A percentile compares a stretch with the other conserved stretches of the same genome.
Evolutionary conservation across 805 yeast species (phyloP).

Genomic region (Wickerhamia fluorescens): DNA sequence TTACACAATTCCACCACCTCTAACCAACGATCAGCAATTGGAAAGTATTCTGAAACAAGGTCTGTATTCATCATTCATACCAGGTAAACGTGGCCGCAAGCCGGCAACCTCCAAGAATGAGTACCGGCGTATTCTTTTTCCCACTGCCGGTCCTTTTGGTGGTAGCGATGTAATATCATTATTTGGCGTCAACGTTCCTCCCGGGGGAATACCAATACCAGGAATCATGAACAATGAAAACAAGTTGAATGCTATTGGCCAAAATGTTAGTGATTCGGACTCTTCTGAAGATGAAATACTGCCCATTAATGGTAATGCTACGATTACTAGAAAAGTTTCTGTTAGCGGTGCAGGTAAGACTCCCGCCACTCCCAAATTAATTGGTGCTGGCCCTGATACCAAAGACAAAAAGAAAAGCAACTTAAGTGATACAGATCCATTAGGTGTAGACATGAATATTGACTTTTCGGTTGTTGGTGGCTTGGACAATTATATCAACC

Average conservation of each 20-base stretch:
- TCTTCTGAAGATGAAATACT: constrained; percentile 57
- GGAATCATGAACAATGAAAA: constrained; percentile 20
- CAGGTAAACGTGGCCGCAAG: constrained; percentile 24
- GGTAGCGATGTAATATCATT: constrained; percentile 88
- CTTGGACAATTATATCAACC: constrained; percentile 80
- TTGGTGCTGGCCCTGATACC: constrained; percentile 24
- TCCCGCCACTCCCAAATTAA: constrained; percentile 22
- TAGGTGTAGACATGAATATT: constrained; percentile 82
- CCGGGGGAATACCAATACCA: constrained; percentile 36
- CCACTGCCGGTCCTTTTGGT: constrained; percentile 97
- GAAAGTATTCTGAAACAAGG: constrained; percentile 7
- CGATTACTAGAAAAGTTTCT: constrained; percentile 23
- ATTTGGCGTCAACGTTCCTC: constrained; percentile 62
- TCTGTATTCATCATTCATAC: constrained; percentile 13
- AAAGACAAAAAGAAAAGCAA: constrained; percentile 46
- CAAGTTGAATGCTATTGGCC: constrained; percentile 26
- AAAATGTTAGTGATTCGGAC: constrained; percentile 43
- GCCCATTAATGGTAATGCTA: constrained; percentile 37
- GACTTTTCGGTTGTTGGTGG: constrained; percentile 89
- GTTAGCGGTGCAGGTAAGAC: constrained; percentile 6
- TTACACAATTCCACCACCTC: constrained; percentile 80
- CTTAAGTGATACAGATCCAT: constrained; percentile 85
- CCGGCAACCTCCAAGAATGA: constrained; percentile 36
- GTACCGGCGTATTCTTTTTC: constrained; percentile 64
- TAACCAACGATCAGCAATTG: constrained; percentile 36